Base-by-base conservation (phyloP, 2,329 filamentous ascomycete species). In the Colletotrichum somersetense region DNA sequence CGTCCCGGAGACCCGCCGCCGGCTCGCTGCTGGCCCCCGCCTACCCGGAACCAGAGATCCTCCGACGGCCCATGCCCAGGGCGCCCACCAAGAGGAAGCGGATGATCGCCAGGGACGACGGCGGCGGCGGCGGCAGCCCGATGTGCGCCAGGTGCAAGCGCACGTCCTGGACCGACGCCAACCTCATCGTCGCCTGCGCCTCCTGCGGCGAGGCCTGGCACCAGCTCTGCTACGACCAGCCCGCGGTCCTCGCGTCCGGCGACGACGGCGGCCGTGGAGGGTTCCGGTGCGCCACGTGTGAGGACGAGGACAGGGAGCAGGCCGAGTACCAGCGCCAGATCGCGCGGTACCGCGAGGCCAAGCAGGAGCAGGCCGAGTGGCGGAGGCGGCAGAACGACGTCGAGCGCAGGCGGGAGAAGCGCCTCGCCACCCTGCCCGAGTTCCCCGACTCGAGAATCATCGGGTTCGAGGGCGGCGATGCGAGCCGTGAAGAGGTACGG, bases 391-490 rank as follows among this genome's bases (percentile, higher is more conserved):
- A 73, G 44, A 66, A 74, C 11, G 77, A 80, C n/a, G 76, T 82
- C 2, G 80, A 81, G 4, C 76, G 64, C 26, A 66, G 80, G 48
- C 78, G 82, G 20, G 74, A 78, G 55, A 79, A 77, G 65, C 76
- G 77, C 16, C 75, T 84, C n/a, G 77, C 77, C 2, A 61, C 74
- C 0, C 73, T 84, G 14, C 81, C 81, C 0, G 71, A 74, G 20
- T 81, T 83, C 2, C 79, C 78, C 52, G 83, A 81, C 58, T 74
- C 81, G 30, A 77, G 79, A 11, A 77, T 83, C 2, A 78, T 85
- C 20, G 83, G 83, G 0, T 85, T 84, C 67, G 75, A 73, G 18
- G 77, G 79, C 2, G 81, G 82, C 0, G 76, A 77, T 10, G 79
- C 83, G 16, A 78, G 80, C 1, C 77, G 78, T 35, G 67, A 74